phyloP scores from a whole-genome alignment of 1,284 basidiomycete species.

The Microbotryum intermedium region DNA sequence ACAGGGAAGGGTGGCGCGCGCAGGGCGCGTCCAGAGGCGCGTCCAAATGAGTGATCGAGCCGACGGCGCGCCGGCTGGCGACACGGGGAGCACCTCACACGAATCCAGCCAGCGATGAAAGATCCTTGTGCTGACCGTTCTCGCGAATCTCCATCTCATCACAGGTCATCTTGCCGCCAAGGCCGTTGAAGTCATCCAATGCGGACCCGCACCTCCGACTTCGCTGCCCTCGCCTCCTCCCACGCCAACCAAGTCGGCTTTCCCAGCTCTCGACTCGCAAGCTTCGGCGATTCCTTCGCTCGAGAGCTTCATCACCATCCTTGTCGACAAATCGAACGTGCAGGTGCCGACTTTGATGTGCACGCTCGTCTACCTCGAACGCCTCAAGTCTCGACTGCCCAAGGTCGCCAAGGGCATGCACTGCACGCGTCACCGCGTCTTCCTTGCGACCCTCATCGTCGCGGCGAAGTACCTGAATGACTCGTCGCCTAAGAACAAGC shows the following conservation, averaged over 20 bases:
- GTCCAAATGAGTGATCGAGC: no score
- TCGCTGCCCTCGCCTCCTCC: slow-evolving; percentile 33
- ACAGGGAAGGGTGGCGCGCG: no score
- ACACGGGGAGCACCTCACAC: not conserved
- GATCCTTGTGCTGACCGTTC: not conserved
- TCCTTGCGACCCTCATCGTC: slow-evolving; percentile 89
- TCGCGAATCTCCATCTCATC: not conserved
- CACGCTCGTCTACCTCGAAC: slow-evolving; percentile 86
- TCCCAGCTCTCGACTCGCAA: slow-evolving; percentile 39
- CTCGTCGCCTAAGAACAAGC: slow-evolving; percentile 66
- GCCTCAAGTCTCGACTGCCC: slow-evolving; percentile 71
- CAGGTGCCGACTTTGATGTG: slow-evolving; percentile 85
- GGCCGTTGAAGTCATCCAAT: slow-evolving; percentile 53
- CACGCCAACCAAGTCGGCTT: slow-evolving; percentile 36
- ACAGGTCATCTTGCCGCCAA: slow-evolving; percentile 55
- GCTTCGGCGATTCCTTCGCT: slow-evolving; percentile 55
- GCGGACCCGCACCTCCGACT: slow-evolving; percentile 27
- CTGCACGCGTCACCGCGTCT: slow-evolving; percentile 88
- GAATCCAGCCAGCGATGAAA: not conserved
- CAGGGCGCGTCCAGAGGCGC: no score
- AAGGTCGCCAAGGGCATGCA: slow-evolving; percentile 82
- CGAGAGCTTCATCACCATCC: slow-evolving; percentile 76
- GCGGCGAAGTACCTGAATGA: slow-evolving; percentile 91
- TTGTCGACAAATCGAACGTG: slow-evolving; percentile 79
- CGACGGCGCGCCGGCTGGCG: not conserved